Evolutionary conservation across 352 stramenopile species (phyloP).

Genomic region (Blastocystis sp.): DNA sequence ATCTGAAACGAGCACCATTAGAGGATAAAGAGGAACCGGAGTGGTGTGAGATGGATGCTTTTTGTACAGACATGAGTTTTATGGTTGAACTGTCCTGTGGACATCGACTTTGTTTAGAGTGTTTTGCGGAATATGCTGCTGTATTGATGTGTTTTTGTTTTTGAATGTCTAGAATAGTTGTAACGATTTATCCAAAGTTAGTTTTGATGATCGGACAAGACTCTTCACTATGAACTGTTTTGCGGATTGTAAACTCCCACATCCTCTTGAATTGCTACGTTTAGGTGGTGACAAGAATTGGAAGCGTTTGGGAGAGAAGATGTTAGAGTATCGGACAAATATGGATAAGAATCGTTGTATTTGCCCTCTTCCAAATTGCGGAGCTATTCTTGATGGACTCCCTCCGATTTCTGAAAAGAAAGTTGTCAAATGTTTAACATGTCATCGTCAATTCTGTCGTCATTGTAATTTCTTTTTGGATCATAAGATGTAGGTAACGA

Average conservation of each 20-base stretch:
- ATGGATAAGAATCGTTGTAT: slow-evolving; percentile 62
- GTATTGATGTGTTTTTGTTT: background rate
- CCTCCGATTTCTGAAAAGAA: slow-evolving; percentile 42
- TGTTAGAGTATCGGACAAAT: slow-evolving; percentile 35
- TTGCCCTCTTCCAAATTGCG: slow-evolving; percentile 58
- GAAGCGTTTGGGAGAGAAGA: slow-evolving; percentile 52
- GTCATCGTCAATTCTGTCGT: slow-evolving; percentile 52
- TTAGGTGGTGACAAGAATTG: slow-evolving; percentile 50
- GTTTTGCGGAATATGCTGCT: slow-evolving; percentile 41
- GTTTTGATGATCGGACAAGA: slow-evolving; percentile 35
- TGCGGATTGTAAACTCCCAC: slow-evolving; percentile 50
- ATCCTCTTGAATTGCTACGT: slow-evolving; percentile 40
- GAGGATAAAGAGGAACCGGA: background rate
- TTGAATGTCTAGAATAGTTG: slow-evolving; percentile 8
- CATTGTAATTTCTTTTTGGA: background rate
- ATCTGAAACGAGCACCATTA: background rate
- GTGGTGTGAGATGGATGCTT: slow-evolving; percentile 65
- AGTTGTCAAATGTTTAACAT: slow-evolving; percentile 38
- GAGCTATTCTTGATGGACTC: slow-evolving; percentile 44
- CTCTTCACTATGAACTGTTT: slow-evolving; percentile 53
- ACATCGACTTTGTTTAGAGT: slow-evolving; percentile 36
- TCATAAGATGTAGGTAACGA: slow-evolving; percentile 45
- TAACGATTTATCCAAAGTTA: slow-evolving; percentile 34
- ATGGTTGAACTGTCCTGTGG: slow-evolving; percentile 60
- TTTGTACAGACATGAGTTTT: slow-evolving; percentile 55